Evolutionary conservation across 2,329 filamentous ascomycete genomes (phyloP), one percentile per base, ranked within the genome.

Genomic region (Ceratocystis eucalypticola): DNA sequence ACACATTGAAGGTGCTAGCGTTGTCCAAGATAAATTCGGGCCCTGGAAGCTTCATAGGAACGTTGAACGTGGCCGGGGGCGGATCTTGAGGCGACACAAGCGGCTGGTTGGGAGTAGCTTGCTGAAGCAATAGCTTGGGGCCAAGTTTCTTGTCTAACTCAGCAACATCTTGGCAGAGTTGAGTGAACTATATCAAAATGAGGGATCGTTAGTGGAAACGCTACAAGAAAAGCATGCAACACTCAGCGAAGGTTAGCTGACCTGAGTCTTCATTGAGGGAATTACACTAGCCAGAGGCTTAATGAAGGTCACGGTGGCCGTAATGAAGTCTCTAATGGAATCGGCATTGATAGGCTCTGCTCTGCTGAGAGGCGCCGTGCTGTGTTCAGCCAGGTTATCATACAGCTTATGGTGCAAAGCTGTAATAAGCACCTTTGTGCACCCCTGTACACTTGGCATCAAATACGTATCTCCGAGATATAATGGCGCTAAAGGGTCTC

Each of bases 351-450:
- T 72, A 1, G 71, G 69, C 5, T 73, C 72, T 25, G 72, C 71
- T 37, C 73, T 71, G 72, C 74, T 75, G 1, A 75, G 70, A 4
- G 76, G 75, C 6, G 74, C 76, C 0, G 76, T 77, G 17, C 74
- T 76, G 25, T 73, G 71, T 2, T 74, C 72, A 1, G 71, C 71
- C 12, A 77, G 67, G 48, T 76, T 71, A 55, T 71, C 70, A 65
- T 75, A 77, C 3, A 78, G 70, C 15, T 71, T 69, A 63, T 77
- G 72, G 59, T 76, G 72, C 33, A 74, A 69, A 25, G 76, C 75
- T 17, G 74, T 71, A 41, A 77, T 68, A 20, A 78, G 70, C 12
- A 77, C 72, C 61, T 70, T 69, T 8, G 69, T 69, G 20, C 67
- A 65, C 8, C 70, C 69, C 5, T 70, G 67, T 2, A 72, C 66